A percentile compares a stretch with the other conserved stretches of the same genome.
These are phyloP conservation scores for Erodium texanum DNA, from an alignment of 441 rosid genomes.

Conservation along the genomic window DNA sequence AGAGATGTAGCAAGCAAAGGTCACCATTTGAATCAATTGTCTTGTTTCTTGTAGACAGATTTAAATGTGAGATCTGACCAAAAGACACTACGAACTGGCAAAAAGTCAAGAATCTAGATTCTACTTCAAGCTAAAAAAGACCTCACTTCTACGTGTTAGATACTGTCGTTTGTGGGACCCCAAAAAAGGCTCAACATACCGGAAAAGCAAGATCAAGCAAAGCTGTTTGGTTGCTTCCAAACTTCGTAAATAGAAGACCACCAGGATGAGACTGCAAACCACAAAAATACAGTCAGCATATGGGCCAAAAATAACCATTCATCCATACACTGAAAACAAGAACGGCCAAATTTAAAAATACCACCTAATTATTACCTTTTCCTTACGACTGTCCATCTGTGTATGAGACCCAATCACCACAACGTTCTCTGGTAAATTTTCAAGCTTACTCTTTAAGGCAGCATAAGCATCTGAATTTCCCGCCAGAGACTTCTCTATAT, in stretches of 20 bases:
- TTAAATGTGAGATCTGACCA: no score
- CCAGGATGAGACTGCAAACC: constrained; percentile 84
- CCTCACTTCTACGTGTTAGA: no score
- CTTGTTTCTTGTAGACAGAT: no score
- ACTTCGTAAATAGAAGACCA: constrained; percentile 88
- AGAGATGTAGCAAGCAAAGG: no score
- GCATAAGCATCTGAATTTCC: constrained; percentile 69
- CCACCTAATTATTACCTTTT: constrained; percentile 51
- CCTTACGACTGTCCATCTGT: constrained; percentile 88
- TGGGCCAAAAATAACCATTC: constrained; percentile 3
- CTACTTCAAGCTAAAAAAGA: no score
- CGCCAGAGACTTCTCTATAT: constrained; percentile 75
- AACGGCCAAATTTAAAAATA: constrained; percentile 2
- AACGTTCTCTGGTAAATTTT: constrained; percentile 61
- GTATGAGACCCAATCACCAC: constrained; percentile 84
- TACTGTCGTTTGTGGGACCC: no score
- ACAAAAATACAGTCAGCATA: constrained; percentile 8
- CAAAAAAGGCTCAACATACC: constrained; percentile 35
- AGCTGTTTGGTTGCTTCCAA: constrained; percentile 93
- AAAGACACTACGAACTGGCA: no score
- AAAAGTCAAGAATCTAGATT: no score
- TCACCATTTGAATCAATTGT: no score
- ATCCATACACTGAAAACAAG: no score
- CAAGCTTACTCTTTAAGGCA: constrained; percentile 67
- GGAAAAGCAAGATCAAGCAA: constrained; percentile 89